Conservation (phyloP, 176 grass and related monocot species). For the Avena insularis region DNA sequence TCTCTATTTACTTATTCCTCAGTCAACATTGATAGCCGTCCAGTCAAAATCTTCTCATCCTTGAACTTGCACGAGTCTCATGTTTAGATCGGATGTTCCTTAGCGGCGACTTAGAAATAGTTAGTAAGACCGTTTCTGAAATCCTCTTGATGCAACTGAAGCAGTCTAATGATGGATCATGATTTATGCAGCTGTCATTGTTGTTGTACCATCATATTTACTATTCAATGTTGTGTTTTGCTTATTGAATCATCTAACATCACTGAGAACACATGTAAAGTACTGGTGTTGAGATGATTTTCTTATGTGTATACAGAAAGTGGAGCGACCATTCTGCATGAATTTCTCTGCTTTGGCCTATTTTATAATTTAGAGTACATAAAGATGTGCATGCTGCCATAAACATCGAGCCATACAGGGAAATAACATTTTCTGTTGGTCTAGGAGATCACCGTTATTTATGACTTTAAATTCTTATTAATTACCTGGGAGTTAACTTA, state of each 20-base stretch:
- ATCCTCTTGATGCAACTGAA: conserved; percentile 13
- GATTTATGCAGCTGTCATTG: conserved; percentile 30
- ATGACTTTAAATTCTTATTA: conserved; percentile 11
- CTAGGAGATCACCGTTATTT: conserved; percentile 22
- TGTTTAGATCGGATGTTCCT: background rate
- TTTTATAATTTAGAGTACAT: conserved; percentile 4
- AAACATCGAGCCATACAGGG: background rate
- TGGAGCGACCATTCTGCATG: background rate
- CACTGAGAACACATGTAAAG: background rate
- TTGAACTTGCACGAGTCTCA: background rate
- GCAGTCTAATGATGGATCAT: conserved; percentile 6
- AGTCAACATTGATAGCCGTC: background rate
- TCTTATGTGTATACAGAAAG: conserved; percentile 7
- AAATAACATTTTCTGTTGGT: background rate
- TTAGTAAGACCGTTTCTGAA: background rate
- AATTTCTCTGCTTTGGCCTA: background rate
- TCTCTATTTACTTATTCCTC: background rate
- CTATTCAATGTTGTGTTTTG: conserved; percentile 7
- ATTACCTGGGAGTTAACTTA: background rate
- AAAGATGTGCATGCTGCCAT: conserved; percentile 12
- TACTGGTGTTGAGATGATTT: conserved; percentile 11
- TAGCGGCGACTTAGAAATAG: background rate
- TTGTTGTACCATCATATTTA: background rate
- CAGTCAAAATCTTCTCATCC: background rate
- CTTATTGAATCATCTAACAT: conserved; percentile 10